phyloP scores from a whole-genome alignment of 2,329 filamentous ascomycete species.

The Cercospora zeae-maydis region DNA sequence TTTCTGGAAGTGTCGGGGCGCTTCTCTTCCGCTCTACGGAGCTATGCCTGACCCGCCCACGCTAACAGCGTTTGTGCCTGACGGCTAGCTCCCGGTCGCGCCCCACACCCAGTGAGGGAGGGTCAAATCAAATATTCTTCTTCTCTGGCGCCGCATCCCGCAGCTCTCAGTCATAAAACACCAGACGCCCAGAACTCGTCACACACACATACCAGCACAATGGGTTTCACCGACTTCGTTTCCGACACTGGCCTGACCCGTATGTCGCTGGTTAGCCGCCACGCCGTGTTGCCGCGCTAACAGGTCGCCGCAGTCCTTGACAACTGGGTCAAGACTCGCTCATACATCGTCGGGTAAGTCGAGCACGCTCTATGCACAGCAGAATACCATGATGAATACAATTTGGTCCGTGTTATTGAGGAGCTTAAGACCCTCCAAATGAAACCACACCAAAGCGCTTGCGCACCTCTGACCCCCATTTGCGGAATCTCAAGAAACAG shows the following conservation, averaged over 20 bases:
- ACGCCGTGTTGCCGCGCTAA: slow-evolving; percentile 16
- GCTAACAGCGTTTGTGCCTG: not conserved
- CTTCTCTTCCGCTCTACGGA: not conserved
- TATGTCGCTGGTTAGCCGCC: slow-evolving; percentile 40
- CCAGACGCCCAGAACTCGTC: slow-evolving; percentile 3
- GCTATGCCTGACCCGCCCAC: not conserved
- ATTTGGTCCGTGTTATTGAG: slow-evolving; percentile 96
- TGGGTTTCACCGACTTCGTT: slow-evolving; percentile 68
- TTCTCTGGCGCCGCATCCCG: slow-evolving; percentile 3
- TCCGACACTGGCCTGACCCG: slow-evolving; percentile 62
- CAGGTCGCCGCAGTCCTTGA: slow-evolving; percentile 56
- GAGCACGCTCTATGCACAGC: slow-evolving; percentile 23
- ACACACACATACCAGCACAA: slow-evolving; percentile 40
- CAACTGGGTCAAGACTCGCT: slow-evolving; percentile 69
- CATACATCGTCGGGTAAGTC: slow-evolving; percentile 80
- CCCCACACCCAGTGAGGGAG: not conserved
- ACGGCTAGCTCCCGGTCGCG: not conserved
- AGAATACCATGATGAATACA: slow-evolving; percentile 65
- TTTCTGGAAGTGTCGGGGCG: not conserved
- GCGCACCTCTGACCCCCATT: slow-evolving; percentile 67
- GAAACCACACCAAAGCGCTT: slow-evolving; percentile 71
- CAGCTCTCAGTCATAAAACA: slow-evolving; percentile 1
- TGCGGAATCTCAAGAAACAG: slow-evolving; percentile 20
- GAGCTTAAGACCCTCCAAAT: slow-evolving; percentile 86
- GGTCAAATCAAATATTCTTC: slow-evolving; percentile 7